These are phyloP conservation scores for Ganoderma multipileum DNA, from an alignment of 1,284 basidiomycete genomes.

Conservation along the genomic window DNA sequence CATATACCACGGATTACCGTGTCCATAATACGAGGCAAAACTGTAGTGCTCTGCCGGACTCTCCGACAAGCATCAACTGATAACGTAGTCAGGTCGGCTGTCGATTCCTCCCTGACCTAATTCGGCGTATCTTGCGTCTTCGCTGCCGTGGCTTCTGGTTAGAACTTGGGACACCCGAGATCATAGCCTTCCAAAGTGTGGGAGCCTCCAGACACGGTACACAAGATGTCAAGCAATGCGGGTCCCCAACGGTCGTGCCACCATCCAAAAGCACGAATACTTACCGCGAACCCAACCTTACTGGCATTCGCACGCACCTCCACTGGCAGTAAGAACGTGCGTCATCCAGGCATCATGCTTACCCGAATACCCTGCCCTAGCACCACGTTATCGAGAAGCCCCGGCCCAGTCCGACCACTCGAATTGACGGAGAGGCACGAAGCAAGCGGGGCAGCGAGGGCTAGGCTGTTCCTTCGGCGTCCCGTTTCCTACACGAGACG, in stretches of 20 bases:
- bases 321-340: not conserved
- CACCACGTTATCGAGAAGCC: constrained; percentile 46
- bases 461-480: constrained; percentile 12
- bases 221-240: no score
- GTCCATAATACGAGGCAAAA: no score
- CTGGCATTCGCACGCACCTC: not conserved
- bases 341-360: constrained; percentile 6
- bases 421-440: constrained; percentile 50
- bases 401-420: constrained; percentile 62
- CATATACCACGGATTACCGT: no score
- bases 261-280: constrained; percentile 68
- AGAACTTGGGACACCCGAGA: no score
- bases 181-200: no score
- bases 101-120: no score
- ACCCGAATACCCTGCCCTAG: not conserved
- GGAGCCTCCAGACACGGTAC: no score
- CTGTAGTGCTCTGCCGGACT: no score
- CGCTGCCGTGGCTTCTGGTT: no score
- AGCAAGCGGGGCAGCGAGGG: constrained; percentile 26
- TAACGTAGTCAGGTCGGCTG: no score
- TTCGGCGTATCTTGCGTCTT: no score
- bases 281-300: constrained; percentile 20
- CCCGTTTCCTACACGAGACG: not conserved
- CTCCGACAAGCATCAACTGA: no score
- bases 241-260: constrained; percentile 47